Percentiles rank a stretch among this genome's conserved stretches.
Evolutionary conservation across 129 eudicot genomes (phyloP).

Genomic region (Daucus carota): DH1_v3.0 NC_030389.2:7795501-7796000

Average conservation of each 20-base stretch:
- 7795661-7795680: neutral
- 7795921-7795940: neutral
- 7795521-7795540: constrained; percentile 58
- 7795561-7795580: constrained; percentile 43
- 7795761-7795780: neutral
- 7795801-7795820: neutral
- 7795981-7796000: neutral
- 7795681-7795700: neutral
- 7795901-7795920: neutral
- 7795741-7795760: neutral
- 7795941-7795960: neutral
- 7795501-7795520: constrained; percentile 60
- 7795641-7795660: neutral
- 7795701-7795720: neutral
- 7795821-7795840: neutral
- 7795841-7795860: neutral
- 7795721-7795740: neutral
- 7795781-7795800: neutral
- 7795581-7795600: constrained; percentile 60
- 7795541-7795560: constrained; percentile 67
- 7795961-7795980: neutral
- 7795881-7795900: neutral
- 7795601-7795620: neutral
- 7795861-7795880: neutral
- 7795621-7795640: neutral